Base-by-base conservation (phyloP, 2,329 filamentous ascomycete genomes). In the Lasiodiplodia sp. region DNA sequence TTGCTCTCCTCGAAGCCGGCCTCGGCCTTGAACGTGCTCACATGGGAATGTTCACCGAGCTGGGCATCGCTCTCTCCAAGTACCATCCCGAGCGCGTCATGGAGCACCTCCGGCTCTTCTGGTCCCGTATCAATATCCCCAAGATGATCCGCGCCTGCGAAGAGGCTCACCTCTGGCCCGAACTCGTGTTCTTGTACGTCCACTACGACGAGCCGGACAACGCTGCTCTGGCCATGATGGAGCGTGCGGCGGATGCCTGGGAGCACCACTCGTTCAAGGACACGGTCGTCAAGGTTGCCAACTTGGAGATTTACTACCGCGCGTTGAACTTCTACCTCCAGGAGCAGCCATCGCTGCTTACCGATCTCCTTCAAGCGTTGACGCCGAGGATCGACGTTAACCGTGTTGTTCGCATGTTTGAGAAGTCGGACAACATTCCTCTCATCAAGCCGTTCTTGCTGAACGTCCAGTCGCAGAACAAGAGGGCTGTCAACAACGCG, bases 251-350 rank as follows among this genome's bases (percentile, higher is more conserved):
- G 73, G 96, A 98, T 85, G 94, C 96, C 1, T 99, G 96, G 96
- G 96, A 99, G 81, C 96, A 99, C 83, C 94, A 97, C 80, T 96
- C 96, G 60, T 99, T 99, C 90, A 99, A 99, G 87, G 96, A 99
- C 78, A 98, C 97, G 64, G 87, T 97, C 68, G 90, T 97, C 83
- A 99, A 99, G 88, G 95, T 97, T 72, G 93, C 94, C 76, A 99
- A 99, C 83, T 84, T 99, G 77, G 96, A 99, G 82, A 99, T 99
- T 76, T 99, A 98, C 86, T 99, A 99, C 86, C 92, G 95, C 66
- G 93, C 93, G 34, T 87, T 98, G 78, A 97, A 95, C 84, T 97
- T 97, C 83, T 98, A 98, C 81, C 89, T 99, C 51, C 93, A 98
- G 83, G 93, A 99, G 82, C 96, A 99, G 80, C 96, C 96, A 40